phyloP scores from a whole-genome alignment of 805 yeast genomes.

The Starmerella geochares region DNA sequence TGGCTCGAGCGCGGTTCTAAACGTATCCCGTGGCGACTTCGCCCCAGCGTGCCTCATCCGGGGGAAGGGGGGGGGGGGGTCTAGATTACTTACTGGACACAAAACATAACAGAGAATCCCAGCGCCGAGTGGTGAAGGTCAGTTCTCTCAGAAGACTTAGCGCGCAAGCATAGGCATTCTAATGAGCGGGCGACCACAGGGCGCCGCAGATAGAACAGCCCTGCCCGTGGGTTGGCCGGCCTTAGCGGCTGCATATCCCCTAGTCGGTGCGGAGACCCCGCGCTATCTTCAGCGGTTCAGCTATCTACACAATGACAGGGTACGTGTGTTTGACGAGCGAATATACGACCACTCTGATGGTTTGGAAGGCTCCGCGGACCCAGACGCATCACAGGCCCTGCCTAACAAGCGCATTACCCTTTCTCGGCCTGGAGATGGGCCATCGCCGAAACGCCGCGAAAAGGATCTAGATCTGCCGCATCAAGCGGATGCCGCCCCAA shows the following conservation, averaged over 20 bases:
- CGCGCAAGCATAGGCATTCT: background rate
- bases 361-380: background rate
- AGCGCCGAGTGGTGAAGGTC: background rate
- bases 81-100: background rate
- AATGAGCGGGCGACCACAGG: constrained; percentile 2
- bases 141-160: background rate
- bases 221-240: constrained; percentile 5
- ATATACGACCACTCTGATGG: background rate
- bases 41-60: background rate
- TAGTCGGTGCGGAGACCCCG: constrained; percentile 31
- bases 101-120: background rate
- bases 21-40: background rate
- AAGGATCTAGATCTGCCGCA: constrained; percentile 9
- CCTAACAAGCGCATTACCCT: constrained; percentile 15
- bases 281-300: constrained; percentile 27
- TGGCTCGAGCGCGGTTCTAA: too few species aligned
- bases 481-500: background rate
- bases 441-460: constrained; percentile 25
- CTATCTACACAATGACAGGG: constrained; percentile 27
- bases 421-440: constrained; percentile 12
- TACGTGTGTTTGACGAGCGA: constrained; percentile 27
- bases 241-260: constrained; percentile 23
- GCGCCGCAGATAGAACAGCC: background rate
- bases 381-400: background rate
- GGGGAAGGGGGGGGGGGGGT: background rate